Percentiles rank a stretch among this genome's conserved stretches.
phyloP scores from a whole-genome alignment of 345 rosid genomes.

The Linum lewisii region DNA sequence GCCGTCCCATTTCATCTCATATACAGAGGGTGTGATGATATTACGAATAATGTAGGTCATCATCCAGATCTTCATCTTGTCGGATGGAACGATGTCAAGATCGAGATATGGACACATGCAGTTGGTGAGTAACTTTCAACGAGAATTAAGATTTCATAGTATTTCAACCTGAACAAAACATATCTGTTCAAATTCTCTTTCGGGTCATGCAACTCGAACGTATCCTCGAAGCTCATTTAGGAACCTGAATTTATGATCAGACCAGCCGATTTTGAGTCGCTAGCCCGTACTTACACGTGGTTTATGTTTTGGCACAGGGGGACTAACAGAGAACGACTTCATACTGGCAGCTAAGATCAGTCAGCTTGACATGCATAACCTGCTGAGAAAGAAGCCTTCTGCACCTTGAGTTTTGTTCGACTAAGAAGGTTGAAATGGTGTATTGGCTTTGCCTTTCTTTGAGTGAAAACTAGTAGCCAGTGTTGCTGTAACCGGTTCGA shows the following conservation, averaged over 20 bases:
- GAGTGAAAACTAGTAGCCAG: too few relatives aligned
- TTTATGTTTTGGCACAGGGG: conserved; percentile 34
- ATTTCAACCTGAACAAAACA: too few relatives aligned
- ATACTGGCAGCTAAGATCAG: conserved; percentile 86
- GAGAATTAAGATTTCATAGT: too few relatives aligned
- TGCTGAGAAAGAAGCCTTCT: conserved; percentile 41
- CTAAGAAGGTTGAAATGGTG: too few relatives aligned
- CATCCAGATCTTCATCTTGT: conserved; percentile 98
- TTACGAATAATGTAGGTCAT: conserved; percentile 53
- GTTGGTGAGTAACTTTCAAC: conserved; percentile 44
- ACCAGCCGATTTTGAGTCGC: too few relatives aligned
- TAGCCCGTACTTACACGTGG: too few relatives aligned
- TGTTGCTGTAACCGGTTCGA: too few relatives aligned
- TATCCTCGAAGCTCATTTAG: too few relatives aligned
- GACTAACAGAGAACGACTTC: conserved; percentile 84
- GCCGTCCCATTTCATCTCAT: conserved; percentile 3
- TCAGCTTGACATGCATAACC: conserved; percentile 44
- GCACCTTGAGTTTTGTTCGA: not conserved
- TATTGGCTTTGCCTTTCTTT: too few relatives aligned
- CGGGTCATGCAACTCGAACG: too few relatives aligned
- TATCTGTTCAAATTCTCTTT: too few relatives aligned
- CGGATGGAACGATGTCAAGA: conserved; percentile 85
- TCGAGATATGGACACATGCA: conserved; percentile 94
- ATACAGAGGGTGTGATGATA: conserved; percentile 6
- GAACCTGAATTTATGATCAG: too few relatives aligned